A percentile compares a stretch with the other conserved stretches of the same genome.
Conservation (phyloP, 768 basidiomycete genomes). For the Suillus ampliporus region DNA sequence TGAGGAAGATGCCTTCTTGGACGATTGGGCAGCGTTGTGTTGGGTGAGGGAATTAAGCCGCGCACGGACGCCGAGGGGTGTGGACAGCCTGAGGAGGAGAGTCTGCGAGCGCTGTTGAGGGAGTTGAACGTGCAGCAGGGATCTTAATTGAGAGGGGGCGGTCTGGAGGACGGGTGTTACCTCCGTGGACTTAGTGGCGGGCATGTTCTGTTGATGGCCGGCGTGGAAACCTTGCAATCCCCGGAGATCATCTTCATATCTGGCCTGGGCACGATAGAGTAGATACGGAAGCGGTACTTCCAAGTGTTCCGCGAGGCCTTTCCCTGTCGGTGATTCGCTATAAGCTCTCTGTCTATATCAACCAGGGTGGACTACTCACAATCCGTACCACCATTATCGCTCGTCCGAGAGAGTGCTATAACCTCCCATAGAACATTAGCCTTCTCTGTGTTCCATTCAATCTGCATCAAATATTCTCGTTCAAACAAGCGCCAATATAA, state of each 20-base stretch:
- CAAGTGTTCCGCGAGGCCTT: constrained; percentile 78
- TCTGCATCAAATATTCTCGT: constrained; percentile 47
- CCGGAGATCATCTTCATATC: constrained; percentile 86
- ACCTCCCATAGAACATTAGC: constrained; percentile 89
- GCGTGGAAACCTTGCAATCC: constrained; percentile 69
- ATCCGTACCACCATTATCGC: constrained; percentile 76
- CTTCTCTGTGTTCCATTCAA: constrained; percentile 86
- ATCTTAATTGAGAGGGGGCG: constrained; percentile 4
- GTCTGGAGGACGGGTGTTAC: constrained; percentile 21
- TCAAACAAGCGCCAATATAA: constrained; percentile 10
- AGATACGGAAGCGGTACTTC: constrained; percentile 85
- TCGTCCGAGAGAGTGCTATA: constrained; percentile 76
- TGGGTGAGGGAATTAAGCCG: constrained; percentile 71
- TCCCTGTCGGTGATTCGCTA: constrained; percentile 57
- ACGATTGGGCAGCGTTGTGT: constrained; percentile 50
- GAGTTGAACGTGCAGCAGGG: constrained; percentile 10
- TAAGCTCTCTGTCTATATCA: not conserved
- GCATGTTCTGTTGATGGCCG: constrained; percentile 48
- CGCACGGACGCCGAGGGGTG: constrained; percentile 71
- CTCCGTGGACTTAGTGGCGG: constrained; percentile 21
- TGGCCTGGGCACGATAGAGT: constrained; percentile 80
- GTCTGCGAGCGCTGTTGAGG: constrained; percentile 25
- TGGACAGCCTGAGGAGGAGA: constrained; percentile 47
- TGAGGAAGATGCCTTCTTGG: constrained; percentile 61
- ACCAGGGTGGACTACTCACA: constrained; percentile 55